Percentiles rank a stretch among this genome's conserved stretches.
Evolutionary conservation across 129 eudicot species (phyloP).

Genomic region (Solidago caesia): DNA sequence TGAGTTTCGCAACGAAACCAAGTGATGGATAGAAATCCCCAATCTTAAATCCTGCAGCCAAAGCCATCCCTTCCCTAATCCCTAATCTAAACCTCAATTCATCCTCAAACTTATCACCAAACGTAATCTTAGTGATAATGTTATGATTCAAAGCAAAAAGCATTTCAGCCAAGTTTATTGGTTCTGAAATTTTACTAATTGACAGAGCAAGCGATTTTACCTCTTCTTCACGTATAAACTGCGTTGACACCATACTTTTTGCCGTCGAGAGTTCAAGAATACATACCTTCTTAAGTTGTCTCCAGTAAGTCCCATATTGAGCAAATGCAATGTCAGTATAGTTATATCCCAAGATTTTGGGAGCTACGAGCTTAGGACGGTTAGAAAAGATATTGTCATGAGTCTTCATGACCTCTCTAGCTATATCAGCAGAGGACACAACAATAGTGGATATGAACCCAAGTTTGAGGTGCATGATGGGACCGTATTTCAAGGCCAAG

Average conservation of each 20-base stretch:
- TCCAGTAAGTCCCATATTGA: conserved; percentile 36
- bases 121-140: conserved; percentile 16
- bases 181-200: not conserved
- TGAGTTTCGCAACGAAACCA: conserved; percentile 26
- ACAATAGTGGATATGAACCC: conserved; percentile 22
- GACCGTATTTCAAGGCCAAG: conserved; percentile 22
- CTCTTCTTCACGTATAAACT: conserved; percentile 31
- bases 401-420: conserved; percentile 22
- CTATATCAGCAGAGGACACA: conserved; percentile 22
- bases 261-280: conserved; percentile 24
- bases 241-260: conserved; percentile 19
- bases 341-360: no score
- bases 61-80: conserved; percentile 19
- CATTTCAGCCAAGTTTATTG: conserved; percentile 21
- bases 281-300: conserved; percentile 33
- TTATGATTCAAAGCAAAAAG: conserved; percentile 30
- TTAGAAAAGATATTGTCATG: conserved; percentile 8
- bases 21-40: conserved; percentile 33
- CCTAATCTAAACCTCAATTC: conserved; percentile 17
- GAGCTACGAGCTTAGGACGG: conserved; percentile 1
- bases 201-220: conserved; percentile 7
- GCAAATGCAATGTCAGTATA: conserved; percentile 28
- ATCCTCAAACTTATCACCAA: conserved; percentile 29
- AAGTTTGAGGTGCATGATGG: conserved; percentile 25
- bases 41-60: conserved; percentile 28